Evolutionary conservation across 169 alveolate genomes (phyloP).

Genomic region (Plasmodium fragile): DNA sequence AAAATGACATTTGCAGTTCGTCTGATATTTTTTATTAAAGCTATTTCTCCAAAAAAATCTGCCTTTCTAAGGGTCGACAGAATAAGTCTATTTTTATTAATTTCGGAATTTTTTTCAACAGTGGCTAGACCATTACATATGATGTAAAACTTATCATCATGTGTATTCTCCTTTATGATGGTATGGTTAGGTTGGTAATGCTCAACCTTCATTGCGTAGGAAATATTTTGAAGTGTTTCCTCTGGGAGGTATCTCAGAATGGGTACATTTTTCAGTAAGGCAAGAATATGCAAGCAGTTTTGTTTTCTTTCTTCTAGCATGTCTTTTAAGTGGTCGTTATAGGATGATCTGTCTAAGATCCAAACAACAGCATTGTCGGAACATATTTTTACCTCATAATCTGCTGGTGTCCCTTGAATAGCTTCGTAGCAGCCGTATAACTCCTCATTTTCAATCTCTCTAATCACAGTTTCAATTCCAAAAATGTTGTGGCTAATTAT

Average conservation of each 20-base stretch:
- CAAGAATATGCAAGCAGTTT: conserved; percentile 53
- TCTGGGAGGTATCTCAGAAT: conserved; percentile 58
- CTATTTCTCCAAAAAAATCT: conserved; percentile 98
- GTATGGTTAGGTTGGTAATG: conserved; percentile 68
- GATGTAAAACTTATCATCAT: conserved; percentile 71
- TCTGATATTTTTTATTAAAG: conserved; percentile 93
- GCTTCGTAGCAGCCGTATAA: conserved; percentile 67
- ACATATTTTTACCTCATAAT: conserved; percentile 69
- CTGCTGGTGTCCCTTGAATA: conserved; percentile 21
- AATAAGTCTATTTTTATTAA: conserved; percentile 41
- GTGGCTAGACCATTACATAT: conserved; percentile 75
- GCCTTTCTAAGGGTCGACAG: conserved; percentile 82
- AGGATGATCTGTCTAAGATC: conserved; percentile 35
- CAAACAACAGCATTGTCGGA: conserved; percentile 51
- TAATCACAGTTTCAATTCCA: conserved; percentile 51
- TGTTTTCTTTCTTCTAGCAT: conserved; percentile 74
- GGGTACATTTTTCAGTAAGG: conserved; percentile 61
- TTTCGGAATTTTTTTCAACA: conserved; percentile 57
- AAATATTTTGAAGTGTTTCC: conserved; percentile 45
- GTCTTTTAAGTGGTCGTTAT: conserved; percentile 30
- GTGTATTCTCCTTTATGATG: conserved; percentile 45
- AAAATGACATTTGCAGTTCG: conserved; percentile 95
- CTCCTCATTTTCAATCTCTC: conserved; percentile 46
- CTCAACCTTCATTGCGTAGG: conserved; percentile 74
- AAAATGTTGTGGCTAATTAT: conserved; percentile 38